These are phyloP conservation scores for Fusarium hainanense DNA, from an alignment of 2,329 filamentous ascomycete species.

Conservation along the genomic window DNA sequence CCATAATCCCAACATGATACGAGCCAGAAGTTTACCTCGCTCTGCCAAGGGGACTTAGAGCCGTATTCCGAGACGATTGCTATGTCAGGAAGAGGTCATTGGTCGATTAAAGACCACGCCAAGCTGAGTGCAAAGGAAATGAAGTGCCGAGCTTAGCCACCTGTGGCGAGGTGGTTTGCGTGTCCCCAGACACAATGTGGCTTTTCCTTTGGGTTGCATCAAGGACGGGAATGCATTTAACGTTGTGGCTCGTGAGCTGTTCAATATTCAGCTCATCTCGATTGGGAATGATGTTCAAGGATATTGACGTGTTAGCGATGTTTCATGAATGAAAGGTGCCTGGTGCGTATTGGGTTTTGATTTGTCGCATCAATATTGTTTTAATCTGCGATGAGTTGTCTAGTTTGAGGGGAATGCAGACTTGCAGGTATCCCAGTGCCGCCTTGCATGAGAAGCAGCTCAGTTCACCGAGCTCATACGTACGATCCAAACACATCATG, in stretches of 20 bases:
- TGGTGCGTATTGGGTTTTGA: slow-evolving; percentile 12
- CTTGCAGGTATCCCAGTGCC: not conserved
- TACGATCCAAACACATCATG: slow-evolving; percentile 11
- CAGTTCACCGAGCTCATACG: slow-evolving; percentile 7
- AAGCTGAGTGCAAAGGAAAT: slow-evolving; percentile 17
- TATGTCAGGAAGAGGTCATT: slow-evolving; percentile 7
- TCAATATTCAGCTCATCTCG: slow-evolving; percentile 29
- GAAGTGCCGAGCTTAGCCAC: slow-evolving; percentile 42
- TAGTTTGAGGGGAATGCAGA: slow-evolving; percentile 4
- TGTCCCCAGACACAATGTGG: slow-evolving; percentile 26
- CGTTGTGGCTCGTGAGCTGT: slow-evolving; percentile 36
- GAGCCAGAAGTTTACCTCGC: slow-evolving; percentile 14
- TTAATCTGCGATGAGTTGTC: slow-evolving; percentile 38
- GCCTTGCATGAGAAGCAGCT: slow-evolving; percentile 1
- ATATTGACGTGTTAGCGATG: slow-evolving; percentile 28
- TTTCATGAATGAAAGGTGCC: slow-evolving; percentile 26
- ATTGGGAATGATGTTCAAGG: slow-evolving; percentile 19
- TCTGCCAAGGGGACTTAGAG: slow-evolving; percentile 33
- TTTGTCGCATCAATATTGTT: slow-evolving; percentile 15
- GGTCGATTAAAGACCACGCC: slow-evolving; percentile 11
- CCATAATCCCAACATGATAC: not conserved
- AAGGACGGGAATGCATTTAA: slow-evolving; percentile 24
- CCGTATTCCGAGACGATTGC: slow-evolving; percentile 30
- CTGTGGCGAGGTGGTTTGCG: slow-evolving; percentile 48
- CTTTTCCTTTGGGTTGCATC: slow-evolving; percentile 19